Percentiles rank a stretch among this genome's conserved stretches.
Conservation (phyloP, 371 early-diverging fungal genomes). For the Chytridium lagenaria region DNA sequence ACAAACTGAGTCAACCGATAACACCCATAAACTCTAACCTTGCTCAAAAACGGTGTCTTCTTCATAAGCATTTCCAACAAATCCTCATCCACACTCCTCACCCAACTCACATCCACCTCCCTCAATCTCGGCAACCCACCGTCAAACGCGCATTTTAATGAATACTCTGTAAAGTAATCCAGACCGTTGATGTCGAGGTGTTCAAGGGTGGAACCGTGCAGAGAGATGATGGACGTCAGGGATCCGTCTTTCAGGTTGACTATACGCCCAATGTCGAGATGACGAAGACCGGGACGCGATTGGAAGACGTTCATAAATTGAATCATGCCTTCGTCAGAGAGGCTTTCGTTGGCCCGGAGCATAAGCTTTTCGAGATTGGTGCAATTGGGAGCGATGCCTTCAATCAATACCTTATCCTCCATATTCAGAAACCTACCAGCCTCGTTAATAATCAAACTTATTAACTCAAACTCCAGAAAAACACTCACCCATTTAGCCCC, state of each 20-base stretch:
- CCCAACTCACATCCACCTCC: conserved; percentile 74
- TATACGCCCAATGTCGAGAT: conserved; percentile 63
- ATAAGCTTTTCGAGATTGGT: conserved; percentile 58
- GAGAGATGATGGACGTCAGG: conserved; percentile 62
- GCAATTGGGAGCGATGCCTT: conserved; percentile 65
- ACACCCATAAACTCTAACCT: conserved; percentile 76
- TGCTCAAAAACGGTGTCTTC: conserved; percentile 17
- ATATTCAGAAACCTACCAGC: conserved; percentile 58
- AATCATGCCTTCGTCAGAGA: conserved; percentile 67
- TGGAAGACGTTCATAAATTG: conserved; percentile 59
- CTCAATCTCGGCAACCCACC: conserved; percentile 52
- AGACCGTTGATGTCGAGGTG: conserved; percentile 73
- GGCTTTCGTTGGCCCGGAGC: conserved; percentile 59
- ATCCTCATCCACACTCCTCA: conserved; percentile 70
- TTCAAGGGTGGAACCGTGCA: conserved; percentile 64
- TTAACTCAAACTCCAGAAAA: conserved; percentile 13
- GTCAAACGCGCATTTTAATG: conserved; percentile 48
- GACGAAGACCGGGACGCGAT: conserved; percentile 36
- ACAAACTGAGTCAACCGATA: conserved; percentile 57
- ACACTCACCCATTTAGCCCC: conserved; percentile 52
- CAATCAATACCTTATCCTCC: conserved; percentile 62
- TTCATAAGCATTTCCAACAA: conserved; percentile 62
- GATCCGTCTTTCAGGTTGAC: conserved; percentile 63
- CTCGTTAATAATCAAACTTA: conserved; percentile 16
- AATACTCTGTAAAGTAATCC: conserved; percentile 66